Evolutionary conservation across 1,284 basidiomycete genomes (phyloP).

Genomic region (Tilletia caries): DNA sequence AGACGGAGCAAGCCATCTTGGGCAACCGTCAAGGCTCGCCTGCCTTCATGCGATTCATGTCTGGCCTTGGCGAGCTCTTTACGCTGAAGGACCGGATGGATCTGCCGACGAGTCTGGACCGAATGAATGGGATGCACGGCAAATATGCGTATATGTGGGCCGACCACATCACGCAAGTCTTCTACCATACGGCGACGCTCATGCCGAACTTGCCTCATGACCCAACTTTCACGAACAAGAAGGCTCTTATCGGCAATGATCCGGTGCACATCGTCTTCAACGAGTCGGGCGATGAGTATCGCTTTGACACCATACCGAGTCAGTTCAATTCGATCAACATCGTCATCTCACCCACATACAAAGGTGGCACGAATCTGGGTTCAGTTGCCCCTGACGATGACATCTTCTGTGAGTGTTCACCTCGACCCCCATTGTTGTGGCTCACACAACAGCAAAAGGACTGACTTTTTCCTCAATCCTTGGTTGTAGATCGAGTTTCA

Average conservation of each 20-base stretch:
- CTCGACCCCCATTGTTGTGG: not conserved
- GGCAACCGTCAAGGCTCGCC: slow-evolving; percentile 88
- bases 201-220: slow-evolving; percentile 68
- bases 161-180: slow-evolving; percentile 92
- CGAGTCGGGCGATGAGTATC: slow-evolving; percentile 63
- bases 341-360: slow-evolving; percentile 63
- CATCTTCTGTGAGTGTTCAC: slow-evolving; percentile 34
- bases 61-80: slow-evolving; percentile 82
- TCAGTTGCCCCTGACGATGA: slow-evolving; percentile 43
- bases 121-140: slow-evolving; percentile 66
- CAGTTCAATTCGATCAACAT: slow-evolving; percentile 98
- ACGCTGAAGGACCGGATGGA: slow-evolving; percentile 75
- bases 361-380: slow-evolving; percentile 42
- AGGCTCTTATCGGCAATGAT: slow-evolving; percentile 53
- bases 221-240: slow-evolving; percentile 38
- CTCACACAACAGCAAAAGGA: not conserved
- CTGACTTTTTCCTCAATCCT: not conserved
- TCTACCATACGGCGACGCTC: slow-evolving; percentile 93
- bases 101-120: slow-evolving; percentile 87
- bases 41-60: slow-evolving; percentile 86
- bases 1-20: slow-evolving; percentile 78
- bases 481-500: slow-evolving; percentile 39
- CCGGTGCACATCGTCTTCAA: slow-evolving; percentile 80
- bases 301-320: slow-evolving; percentile 83
- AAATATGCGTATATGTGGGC: slow-evolving; percentile 80